Base-by-base conservation (phyloP, 2,329 filamentous ascomycete genomes). In the Cordyceps fumosorosea region DNA sequence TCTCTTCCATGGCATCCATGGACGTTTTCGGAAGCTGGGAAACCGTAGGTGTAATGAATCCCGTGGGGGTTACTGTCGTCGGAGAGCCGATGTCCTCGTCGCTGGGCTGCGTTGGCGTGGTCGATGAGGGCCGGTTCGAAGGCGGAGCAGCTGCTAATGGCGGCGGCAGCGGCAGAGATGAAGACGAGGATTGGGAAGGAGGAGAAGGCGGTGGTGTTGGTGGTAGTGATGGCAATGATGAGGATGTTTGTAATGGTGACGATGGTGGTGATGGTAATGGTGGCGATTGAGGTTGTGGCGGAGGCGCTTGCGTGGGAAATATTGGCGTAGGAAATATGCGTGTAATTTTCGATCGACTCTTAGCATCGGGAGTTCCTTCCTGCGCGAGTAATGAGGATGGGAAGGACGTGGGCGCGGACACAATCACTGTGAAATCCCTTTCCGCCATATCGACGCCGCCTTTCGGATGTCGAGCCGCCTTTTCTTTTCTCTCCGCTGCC, bases 341-440 rank as follows among this genome's bases (percentile, higher is more conserved):
- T 18, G 50, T 60, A 3, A 29, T 16, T 48, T 26, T 52, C 1
- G 62, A 56, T 47, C 55, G 1, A 12, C 16, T 32, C 3, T 54
- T 26, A 7, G 52, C 12, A 16, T 29, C 24, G 3, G 34, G 2
- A 5, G 47, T 48, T 3, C 29, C 53, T 53, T 56, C 24, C 26
- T 52, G 60, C 11, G 20, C 34, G 3, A 62, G 60, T 10, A 62
- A 26, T n/a, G 53, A 45, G 3, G 67, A 63, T 4, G 70, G 68
- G 47, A 73, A 73, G 1, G 69, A 68, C n/a, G 71, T 71, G 18
- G 72, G 72, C 48, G 72, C 70, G 37, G 72, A 66, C 40, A 70
- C 64, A 22, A 74, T 69, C 32, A 72, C 65, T 16, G 69, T 69
- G 50, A 74, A 72, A 51, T 66, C 64, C 55, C 68, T 69, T 65